phyloP scores from a whole-genome alignment of 345 rosid species.

The Psidium friedrichsthalianum region DNA sequence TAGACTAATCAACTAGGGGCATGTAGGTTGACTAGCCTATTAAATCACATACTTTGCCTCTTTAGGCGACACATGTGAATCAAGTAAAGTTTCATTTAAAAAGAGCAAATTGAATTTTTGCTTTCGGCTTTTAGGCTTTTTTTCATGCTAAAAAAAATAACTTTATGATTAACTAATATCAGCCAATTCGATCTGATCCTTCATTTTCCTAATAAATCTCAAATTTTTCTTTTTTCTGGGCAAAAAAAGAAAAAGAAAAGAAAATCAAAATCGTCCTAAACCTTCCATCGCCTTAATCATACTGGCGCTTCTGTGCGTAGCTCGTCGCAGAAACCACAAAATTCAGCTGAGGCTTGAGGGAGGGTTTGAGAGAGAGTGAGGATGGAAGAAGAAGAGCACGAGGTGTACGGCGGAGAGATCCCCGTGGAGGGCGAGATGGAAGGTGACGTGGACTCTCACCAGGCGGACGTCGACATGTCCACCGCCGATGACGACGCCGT shows the following conservation, averaged over 20 bases:
- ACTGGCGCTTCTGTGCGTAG: background rate
- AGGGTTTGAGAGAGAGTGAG: background rate
- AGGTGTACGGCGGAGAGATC: slow-evolving; percentile 95
- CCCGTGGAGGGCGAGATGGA: slow-evolving; percentile 77
- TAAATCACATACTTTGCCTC: no score
- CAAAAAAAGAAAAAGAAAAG: background rate
- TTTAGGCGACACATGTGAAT: background rate
- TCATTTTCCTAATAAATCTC: no score
- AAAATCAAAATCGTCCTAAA: background rate
- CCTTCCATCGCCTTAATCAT: background rate
- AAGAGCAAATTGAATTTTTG: no score
- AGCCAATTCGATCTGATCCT: background rate
- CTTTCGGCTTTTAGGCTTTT: no score
- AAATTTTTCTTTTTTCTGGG: background rate
- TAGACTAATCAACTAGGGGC: no score
- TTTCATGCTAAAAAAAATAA: background rate
- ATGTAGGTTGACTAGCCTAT: no score
- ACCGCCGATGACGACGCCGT: slow-evolving; percentile 72
- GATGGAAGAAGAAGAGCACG: slow-evolving; percentile 95
- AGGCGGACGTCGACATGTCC: slow-evolving; percentile 63
- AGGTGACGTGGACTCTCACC: slow-evolving; percentile 60
- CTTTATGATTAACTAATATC: background rate
- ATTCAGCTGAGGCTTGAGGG: background rate
- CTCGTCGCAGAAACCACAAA: background rate
- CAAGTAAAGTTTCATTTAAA: no score